Conservation (phyloP, 1,139 yeast genomes). For the Suhomyces taliae region DNA sequence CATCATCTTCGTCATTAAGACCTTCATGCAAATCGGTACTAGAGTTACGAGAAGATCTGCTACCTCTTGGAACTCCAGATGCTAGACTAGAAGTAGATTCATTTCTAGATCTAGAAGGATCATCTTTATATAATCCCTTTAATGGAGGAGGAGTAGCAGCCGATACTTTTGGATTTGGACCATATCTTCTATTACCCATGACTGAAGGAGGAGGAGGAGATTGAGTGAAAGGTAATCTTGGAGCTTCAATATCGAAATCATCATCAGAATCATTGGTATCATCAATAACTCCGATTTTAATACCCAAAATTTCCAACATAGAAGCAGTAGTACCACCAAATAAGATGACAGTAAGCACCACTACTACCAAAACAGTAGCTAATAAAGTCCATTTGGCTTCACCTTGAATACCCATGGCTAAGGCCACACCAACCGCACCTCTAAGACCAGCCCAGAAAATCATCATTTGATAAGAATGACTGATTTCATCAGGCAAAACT, state of each 20-base stretch:
- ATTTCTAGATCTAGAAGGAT: constrained; percentile 25
- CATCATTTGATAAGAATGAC: constrained; percentile 97
- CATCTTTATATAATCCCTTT: constrained; percentile 15
- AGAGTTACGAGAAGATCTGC: constrained; percentile 6
- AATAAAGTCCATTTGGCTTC: constrained; percentile 85
- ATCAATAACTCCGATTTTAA: constrained; percentile 86
- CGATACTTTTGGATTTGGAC: constrained; percentile 14
- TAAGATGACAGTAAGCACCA: constrained; percentile 89
- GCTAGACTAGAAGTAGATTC: constrained; percentile 29
- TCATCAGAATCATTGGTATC: constrained; percentile 80
- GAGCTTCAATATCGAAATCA: constrained; percentile 90
- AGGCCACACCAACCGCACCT: constrained; percentile 99
- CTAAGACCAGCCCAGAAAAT: constrained; percentile 99
- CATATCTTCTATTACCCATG: constrained; percentile 38
- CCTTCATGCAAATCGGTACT: constrained; percentile 9
- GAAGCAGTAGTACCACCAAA: constrained; percentile 99
- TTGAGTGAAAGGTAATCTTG: constrained; percentile 40
- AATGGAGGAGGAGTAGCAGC: constrained; percentile 5
- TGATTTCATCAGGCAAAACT: constrained; percentile 80
- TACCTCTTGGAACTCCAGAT: constrained; percentile 12
- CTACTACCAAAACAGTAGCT: constrained; percentile 95
- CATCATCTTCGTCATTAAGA: constrained; percentile 34
- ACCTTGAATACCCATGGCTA: constrained; percentile 97
- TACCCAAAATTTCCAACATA: constrained; percentile 92
- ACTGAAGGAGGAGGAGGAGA: constrained; percentile 17